These are phyloP conservation scores for Cladosporium sphaerospermum DNA, from an alignment of 2,329 filamentous ascomycete genomes.

Conservation along the genomic window DNA sequence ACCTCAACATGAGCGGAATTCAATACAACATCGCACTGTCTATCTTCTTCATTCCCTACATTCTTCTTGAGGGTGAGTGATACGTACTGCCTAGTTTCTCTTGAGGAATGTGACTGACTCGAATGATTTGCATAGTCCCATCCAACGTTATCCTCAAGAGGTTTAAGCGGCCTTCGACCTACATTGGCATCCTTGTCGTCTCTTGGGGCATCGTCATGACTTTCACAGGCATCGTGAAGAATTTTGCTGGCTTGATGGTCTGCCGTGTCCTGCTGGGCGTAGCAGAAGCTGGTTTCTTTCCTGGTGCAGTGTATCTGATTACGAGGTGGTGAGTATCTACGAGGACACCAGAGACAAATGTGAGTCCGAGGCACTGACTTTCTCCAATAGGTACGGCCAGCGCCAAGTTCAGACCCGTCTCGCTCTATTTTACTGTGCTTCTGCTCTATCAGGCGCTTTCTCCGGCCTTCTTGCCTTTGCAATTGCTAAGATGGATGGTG, in stretches of 20 bases:
- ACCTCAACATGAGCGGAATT: conserved; percentile 14
- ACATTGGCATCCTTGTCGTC: conserved; percentile 23
- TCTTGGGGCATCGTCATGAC: conserved; percentile 25
- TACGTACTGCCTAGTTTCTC: background rate
- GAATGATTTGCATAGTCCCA: conserved; percentile 19
- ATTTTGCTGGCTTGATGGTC: conserved; percentile 22
- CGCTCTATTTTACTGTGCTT: conserved; percentile 20
- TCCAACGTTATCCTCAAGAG: conserved; percentile 27
- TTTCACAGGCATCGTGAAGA: conserved; percentile 23
- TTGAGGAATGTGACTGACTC: conserved; percentile 26
- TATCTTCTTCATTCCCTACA: conserved; percentile 33
- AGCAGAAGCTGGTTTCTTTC: conserved; percentile 23
- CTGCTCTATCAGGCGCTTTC: conserved; percentile 19
- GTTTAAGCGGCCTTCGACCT: conserved; percentile 22
- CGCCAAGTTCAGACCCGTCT: conserved; percentile 19
- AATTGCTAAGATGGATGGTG: conserved; percentile 37
- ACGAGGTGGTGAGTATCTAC: conserved; percentile 1
- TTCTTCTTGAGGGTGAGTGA: conserved; percentile 32
- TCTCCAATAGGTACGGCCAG: conserved; percentile 15
- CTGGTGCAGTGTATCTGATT: conserved; percentile 15
- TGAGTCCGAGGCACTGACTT: background rate
- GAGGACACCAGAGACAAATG: background rate
- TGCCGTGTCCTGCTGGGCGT: conserved; percentile 23
- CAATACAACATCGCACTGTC: conserved; percentile 33
- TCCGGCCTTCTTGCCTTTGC: conserved; percentile 22